A percentile compares a stretch with the other conserved stretches of the same genome.
Evolutionary conservation across 2,329 filamentous ascomycete species (phyloP).

Genomic region (Ascochyta koolunga): DNA sequence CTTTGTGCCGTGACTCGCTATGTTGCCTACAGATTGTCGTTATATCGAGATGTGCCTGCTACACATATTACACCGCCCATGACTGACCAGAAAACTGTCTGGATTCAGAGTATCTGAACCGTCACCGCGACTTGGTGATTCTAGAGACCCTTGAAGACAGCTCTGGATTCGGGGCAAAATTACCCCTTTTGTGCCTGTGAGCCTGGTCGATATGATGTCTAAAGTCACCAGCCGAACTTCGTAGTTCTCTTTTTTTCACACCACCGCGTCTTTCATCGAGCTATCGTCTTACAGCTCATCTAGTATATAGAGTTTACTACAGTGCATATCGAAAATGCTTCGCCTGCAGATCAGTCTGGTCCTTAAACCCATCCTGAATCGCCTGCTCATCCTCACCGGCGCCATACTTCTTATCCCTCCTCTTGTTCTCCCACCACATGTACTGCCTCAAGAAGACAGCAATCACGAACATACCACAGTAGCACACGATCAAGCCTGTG

Average conservation of each 20-base stretch:
- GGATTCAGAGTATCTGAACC: no score
- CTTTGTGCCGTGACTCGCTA: neutral
- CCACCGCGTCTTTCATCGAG: no score
- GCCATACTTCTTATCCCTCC: conserved; percentile 36
- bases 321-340: conserved; percentile 45
- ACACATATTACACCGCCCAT: no score
- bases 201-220: no score
- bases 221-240: no score
- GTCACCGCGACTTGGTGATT: no score
- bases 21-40: neutral
- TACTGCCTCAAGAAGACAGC: conserved; percentile 30
- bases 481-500: conserved; percentile 52
- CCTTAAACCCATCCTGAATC: conserved; percentile 43
- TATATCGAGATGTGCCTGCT: no score
- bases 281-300: neutral
- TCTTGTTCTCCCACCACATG: conserved; percentile 45
- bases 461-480: conserved; percentile 51
- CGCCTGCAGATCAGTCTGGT: conserved; percentile 43
- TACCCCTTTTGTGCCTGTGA: no score
- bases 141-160: no score
- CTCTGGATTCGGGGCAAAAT: no score
- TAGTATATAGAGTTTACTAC: conserved; percentile 12
- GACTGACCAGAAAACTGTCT: no score
- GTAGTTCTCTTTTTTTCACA: no score
- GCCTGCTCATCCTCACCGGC: conserved; percentile 38